Percentiles rank a stretch among this genome's conserved stretches.
Evolutionary conservation across 306 rosid genomes (phyloP).

Genomic region (Prunus davidiana): DNA sequence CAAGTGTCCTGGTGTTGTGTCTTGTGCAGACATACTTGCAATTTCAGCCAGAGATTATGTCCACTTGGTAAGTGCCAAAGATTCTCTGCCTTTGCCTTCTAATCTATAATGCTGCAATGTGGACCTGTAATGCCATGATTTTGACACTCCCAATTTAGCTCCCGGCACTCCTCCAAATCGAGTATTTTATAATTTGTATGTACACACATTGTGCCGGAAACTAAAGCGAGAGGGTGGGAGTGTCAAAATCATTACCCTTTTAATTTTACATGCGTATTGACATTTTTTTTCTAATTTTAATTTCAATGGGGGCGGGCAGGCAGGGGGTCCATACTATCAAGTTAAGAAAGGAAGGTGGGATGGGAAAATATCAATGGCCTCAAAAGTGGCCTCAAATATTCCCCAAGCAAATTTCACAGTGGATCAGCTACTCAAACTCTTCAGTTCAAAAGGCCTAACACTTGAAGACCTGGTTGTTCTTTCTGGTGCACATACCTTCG

Average conservation of each 20-base stretch:
- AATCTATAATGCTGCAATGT: background rate
- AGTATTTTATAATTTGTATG: too few species aligned
- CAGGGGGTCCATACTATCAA: slow-evolving; percentile 88
- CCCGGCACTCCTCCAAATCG: background rate
- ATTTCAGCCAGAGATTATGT: slow-evolving; percentile 90
- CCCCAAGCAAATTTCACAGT: slow-evolving; percentile 76
- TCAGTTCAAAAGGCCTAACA: slow-evolving; percentile 64
- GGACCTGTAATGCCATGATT: background rate
- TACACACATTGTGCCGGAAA: too few species aligned
- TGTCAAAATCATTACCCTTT: background rate
- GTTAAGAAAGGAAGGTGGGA: slow-evolving; percentile 93
- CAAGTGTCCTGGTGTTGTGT: slow-evolving; percentile 81
- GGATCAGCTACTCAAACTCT: slow-evolving; percentile 73
- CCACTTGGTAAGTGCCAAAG: slow-evolving; percentile 52
- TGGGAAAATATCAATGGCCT: slow-evolving; percentile 81
- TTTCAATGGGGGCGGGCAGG: slow-evolving; percentile 36
- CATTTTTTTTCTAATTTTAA: background rate
- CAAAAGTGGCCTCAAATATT: slow-evolving; percentile 62
- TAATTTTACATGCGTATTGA: background rate
- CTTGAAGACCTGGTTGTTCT: slow-evolving; percentile 73
- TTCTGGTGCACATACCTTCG: slow-evolving; percentile 89
- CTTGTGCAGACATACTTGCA: slow-evolving; percentile 93
- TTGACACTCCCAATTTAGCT: background rate
- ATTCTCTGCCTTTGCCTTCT: background rate
- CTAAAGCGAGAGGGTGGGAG: background rate